phyloP scores from a whole-genome alignment of 768 basidiomycete genomes.

The Boletales sp. region DNA sequence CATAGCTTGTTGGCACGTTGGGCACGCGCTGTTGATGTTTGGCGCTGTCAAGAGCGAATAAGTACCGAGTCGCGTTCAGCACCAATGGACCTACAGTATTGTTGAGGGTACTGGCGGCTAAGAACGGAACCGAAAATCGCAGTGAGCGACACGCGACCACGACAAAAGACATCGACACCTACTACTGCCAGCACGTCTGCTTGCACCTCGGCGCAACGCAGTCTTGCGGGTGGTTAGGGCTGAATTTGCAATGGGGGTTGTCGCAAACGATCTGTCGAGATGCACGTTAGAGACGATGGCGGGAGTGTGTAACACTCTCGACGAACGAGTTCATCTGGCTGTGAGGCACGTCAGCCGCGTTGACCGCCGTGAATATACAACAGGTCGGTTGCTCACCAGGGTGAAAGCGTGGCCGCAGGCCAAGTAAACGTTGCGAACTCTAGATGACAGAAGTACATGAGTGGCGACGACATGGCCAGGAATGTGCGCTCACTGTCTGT shows the following conservation, averaged over 20 bases:
- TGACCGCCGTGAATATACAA: background rate
- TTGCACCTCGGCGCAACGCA: constrained; percentile 44
- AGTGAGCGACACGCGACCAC: constrained; percentile 9
- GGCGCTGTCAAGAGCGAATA: constrained; percentile 32
- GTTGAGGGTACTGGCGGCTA: constrained; percentile 44
- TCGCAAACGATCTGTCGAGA: constrained; percentile 45
- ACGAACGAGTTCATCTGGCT: constrained; percentile 39
- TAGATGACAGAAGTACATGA: constrained; percentile 10
- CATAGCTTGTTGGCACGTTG: constrained; percentile 34
- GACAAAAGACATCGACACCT: constrained; percentile 5
- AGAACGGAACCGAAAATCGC: constrained; percentile 1
- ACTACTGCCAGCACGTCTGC: constrained; percentile 50
- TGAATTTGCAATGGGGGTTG: constrained; percentile 48
- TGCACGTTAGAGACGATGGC: constrained; percentile 7
- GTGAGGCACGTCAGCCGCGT: constrained; percentile 3
- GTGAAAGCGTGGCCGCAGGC: constrained; percentile 47
- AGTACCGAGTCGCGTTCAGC: background rate
- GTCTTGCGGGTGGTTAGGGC: constrained; percentile 44
- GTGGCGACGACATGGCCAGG: background rate
- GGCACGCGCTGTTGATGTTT: constrained; percentile 39
- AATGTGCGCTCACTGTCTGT: constrained; percentile 45
- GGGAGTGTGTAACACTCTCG: background rate
- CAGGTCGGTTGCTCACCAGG: constrained; percentile 31
- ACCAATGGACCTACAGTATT: constrained; percentile 37
- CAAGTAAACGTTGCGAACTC: constrained; percentile 46